phyloP scores from a whole-genome alignment of 2,329 filamentous ascomycete species.

The Calonectria hawksworthii region DNA sequence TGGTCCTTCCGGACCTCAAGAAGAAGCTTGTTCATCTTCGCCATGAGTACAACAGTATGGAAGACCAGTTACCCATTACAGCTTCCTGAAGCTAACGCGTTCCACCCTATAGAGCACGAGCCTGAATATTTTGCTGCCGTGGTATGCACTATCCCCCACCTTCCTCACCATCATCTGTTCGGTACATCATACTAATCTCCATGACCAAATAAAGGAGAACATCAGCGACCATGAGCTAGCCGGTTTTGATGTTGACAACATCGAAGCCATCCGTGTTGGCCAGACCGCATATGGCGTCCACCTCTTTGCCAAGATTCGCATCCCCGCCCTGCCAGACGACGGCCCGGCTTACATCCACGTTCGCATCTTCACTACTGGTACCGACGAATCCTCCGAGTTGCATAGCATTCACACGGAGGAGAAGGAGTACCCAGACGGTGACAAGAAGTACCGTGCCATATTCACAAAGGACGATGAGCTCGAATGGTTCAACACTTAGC shows the following conservation, averaged over 20 bases:
- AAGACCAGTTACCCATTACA: not conserved
- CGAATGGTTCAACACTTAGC: constrained; percentile 67
- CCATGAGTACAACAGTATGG: constrained; percentile 60
- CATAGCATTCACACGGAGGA: constrained; percentile 95
- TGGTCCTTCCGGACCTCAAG: constrained; percentile 66
- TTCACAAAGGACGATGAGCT: constrained; percentile 92
- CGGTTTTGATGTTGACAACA: constrained; percentile 82
- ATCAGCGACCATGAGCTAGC: constrained; percentile 85
- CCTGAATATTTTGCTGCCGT: constrained; percentile 68
- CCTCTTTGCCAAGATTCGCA: constrained; percentile 81
- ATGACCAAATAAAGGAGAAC: constrained; percentile 19
- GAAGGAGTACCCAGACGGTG: constrained; percentile 90
- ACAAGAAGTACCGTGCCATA: constrained; percentile 94
- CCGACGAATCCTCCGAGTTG: constrained; percentile 83
- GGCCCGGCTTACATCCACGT: constrained; percentile 84
- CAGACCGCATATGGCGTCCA: constrained; percentile 85
- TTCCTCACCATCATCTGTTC: not conserved
- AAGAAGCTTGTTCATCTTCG: constrained; percentile 63
- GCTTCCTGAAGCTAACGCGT: constrained; percentile 9
- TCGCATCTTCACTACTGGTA: constrained; percentile 90
- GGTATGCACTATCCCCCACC: constrained; percentile 40
- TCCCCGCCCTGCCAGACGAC: constrained; percentile 58
- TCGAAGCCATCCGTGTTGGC: constrained; percentile 93
- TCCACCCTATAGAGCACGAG: constrained; percentile 62
- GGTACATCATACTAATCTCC: not conserved